phyloP scores from a whole-genome alignment of 148 eudicot species.

The Cornus suecica region DNA sequence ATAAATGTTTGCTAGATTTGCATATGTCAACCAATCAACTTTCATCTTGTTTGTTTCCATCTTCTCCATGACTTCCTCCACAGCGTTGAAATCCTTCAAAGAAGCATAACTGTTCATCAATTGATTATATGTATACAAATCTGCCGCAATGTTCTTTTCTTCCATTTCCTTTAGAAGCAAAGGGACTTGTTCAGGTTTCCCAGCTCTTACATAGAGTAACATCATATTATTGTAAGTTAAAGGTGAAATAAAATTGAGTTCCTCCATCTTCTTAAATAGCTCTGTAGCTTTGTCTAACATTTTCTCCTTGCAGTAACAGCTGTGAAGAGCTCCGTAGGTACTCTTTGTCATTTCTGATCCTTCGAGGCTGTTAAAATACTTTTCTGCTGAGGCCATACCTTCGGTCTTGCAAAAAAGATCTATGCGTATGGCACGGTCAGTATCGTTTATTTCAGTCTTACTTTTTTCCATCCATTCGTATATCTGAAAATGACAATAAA shows the following conservation, averaged over 20 bases:
- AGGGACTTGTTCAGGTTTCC: slow-evolving; percentile 40
- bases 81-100: slow-evolving; percentile 37
- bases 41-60: slow-evolving; percentile 28
- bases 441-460: slow-evolving; percentile 24
- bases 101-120: slow-evolving; percentile 45
- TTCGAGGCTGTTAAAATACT: slow-evolving; percentile 41
- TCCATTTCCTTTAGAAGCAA: slow-evolving; percentile 43
- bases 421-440: slow-evolving; percentile 48
- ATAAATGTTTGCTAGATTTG: slow-evolving; percentile 51
- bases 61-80: slow-evolving; percentile 42
- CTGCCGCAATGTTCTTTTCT: slow-evolving; percentile 22
- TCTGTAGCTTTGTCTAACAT: slow-evolving; percentile 33
- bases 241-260: slow-evolving; percentile 24
- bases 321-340: slow-evolving; percentile 56
- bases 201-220: slow-evolving; percentile 29
- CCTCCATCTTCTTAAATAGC: slow-evolving; percentile 43
- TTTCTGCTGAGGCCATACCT: slow-evolving; percentile 45
- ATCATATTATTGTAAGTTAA: slow-evolving; percentile 48
- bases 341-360: slow-evolving; percentile 34
- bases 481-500: slow-evolving; percentile 28
- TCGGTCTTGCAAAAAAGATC: slow-evolving; percentile 44
- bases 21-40: slow-evolving; percentile 40
- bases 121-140: slow-evolving; percentile 34
- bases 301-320: slow-evolving; percentile 49
- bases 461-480: slow-evolving; percentile 50